Evolutionary conservation across 2,329 filamentous ascomycete species (phyloP).

Genomic region (Fonsecaea nubica): DNA sequence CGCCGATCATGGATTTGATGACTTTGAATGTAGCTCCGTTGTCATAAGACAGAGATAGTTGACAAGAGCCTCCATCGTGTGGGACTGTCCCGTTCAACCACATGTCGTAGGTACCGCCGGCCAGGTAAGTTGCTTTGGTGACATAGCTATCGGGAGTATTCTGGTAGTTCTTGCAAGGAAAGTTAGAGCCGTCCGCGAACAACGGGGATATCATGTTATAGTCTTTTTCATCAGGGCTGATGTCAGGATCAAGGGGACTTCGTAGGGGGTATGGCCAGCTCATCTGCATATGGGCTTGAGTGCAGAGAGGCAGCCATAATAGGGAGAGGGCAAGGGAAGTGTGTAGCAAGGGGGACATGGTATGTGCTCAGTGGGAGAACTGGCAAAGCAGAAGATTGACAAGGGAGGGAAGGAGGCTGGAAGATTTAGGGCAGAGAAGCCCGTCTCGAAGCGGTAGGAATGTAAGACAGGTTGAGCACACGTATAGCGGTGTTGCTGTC

Average conservation of each 20-base stretch:
- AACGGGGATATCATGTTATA: constrained; percentile 76
- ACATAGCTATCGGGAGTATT: constrained; percentile 52
- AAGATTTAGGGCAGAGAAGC: neutral
- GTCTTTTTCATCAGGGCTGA: constrained; percentile 60
- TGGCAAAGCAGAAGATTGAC: neutral
- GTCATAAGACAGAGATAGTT: constrained; percentile 77
- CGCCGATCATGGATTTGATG: constrained; percentile 67
- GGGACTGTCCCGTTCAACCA: constrained; percentile 66
- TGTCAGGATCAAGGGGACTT: constrained; percentile 57
- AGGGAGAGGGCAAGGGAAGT: constrained; percentile 24
- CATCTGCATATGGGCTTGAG: constrained; percentile 62
- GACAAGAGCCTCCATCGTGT: constrained; percentile 77
- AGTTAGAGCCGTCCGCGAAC: constrained; percentile 65
- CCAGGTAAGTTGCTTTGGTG: constrained; percentile 65
- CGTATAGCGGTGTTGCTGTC: neutral
- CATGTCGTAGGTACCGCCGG: constrained; percentile 69
- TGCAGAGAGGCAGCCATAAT: constrained; percentile 33
- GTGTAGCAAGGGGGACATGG: constrained; percentile 24
- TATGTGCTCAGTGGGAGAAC: neutral
- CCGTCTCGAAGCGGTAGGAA: neutral
- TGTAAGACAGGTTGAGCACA: neutral
- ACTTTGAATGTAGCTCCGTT: constrained; percentile 73
- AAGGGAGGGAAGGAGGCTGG: neutral
- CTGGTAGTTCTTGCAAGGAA: constrained; percentile 76
- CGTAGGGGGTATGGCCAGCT: constrained; percentile 60